Percentiles rank a stretch among this genome's conserved stretches.
phyloP scores from a whole-genome alignment of 2,329 filamentous ascomycete species.

The Xylariaceae sp. region DNA sequence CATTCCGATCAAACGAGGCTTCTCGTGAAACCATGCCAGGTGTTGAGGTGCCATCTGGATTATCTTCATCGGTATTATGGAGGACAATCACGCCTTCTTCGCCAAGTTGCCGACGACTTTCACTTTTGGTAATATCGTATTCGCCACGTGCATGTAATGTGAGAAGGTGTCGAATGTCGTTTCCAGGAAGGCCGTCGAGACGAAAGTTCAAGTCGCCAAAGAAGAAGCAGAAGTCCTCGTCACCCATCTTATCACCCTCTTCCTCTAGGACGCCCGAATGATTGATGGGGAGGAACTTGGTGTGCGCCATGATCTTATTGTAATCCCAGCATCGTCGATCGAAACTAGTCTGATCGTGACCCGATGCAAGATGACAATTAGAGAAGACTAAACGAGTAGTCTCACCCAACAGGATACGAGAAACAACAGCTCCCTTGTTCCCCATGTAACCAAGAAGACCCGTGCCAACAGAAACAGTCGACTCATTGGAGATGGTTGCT shows the following conservation, averaged over 20 bases:
- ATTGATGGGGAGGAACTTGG: conserved; percentile 77
- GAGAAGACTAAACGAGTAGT: conserved; percentile 89
- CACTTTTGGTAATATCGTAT: conserved; percentile 64
- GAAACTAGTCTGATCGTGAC: conserved; percentile 76
- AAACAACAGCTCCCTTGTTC: conserved; percentile 90
- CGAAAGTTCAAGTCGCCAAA: conserved; percentile 96
- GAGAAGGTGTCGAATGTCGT: conserved; percentile 85
- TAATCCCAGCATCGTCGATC: conserved; percentile 92
- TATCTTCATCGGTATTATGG: conserved; percentile 56
- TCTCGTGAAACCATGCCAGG: conserved; percentile 43
- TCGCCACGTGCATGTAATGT: conserved; percentile 83
- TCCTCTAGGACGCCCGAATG: conserved; percentile 69
- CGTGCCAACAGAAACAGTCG: conserved; percentile 83
- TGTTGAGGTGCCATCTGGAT: conserved; percentile 44
- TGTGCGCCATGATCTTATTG: conserved; percentile 75
- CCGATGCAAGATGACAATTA: conserved; percentile 90
- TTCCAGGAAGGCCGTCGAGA: conserved; percentile 83
- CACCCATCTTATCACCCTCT: conserved; percentile 75
- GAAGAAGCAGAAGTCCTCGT: conserved; percentile 96
- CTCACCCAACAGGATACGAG: conserved; percentile 84
- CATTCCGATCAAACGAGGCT: conserved; percentile 38
- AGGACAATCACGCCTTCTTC: conserved; percentile 60
- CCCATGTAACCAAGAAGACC: conserved; percentile 92
- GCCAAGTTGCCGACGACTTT: conserved; percentile 48
- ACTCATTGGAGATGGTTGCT: conserved; percentile 79